Evolutionary conservation across 75 land plant species (phyloP).

Genomic region (Larix kaempferi): DNA sequence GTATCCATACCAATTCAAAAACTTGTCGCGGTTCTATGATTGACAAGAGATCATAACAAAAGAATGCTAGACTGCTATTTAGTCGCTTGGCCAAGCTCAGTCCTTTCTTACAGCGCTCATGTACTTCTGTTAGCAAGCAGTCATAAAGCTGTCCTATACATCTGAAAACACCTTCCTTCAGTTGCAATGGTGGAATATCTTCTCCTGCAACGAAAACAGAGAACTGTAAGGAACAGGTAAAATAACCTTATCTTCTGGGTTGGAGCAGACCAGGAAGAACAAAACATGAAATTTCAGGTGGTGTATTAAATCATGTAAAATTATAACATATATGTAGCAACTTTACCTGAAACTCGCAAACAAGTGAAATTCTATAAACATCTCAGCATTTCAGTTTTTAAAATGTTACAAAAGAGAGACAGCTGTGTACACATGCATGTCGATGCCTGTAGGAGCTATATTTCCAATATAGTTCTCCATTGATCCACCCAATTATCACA

Average conservation of each 20-base stretch:
- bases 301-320: background rate
- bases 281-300: background rate
- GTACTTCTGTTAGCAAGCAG: slow-evolving; percentile 97
- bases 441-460: too few species aligned
- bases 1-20: slow-evolving; percentile 81
- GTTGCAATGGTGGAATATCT: slow-evolving; percentile 92
- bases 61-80: slow-evolving; percentile 93
- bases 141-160: slow-evolving; percentile 92
- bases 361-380: too few species aligned
- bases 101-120: slow-evolving; percentile 98
- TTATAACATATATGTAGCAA: background rate
- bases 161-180: slow-evolving; percentile 94
- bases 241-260: background rate
- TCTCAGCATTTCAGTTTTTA: too few species aligned
- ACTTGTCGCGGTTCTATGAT: slow-evolving; percentile 98
- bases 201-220: slow-evolving; percentile 55
- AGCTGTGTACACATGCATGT: too few species aligned
- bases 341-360: too few species aligned
- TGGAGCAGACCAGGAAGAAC: background rate
- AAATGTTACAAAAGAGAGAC: too few species aligned
- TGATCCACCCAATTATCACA: too few species aligned
- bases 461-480: too few species aligned
- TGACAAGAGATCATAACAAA: slow-evolving; percentile 95
- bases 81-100: slow-evolving; percentile 84
- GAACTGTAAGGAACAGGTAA: background rate